These are phyloP conservation scores for Phytopythium litorale DNA, from an alignment of 352 stramenopile genomes.

Conservation along the genomic window DNA sequence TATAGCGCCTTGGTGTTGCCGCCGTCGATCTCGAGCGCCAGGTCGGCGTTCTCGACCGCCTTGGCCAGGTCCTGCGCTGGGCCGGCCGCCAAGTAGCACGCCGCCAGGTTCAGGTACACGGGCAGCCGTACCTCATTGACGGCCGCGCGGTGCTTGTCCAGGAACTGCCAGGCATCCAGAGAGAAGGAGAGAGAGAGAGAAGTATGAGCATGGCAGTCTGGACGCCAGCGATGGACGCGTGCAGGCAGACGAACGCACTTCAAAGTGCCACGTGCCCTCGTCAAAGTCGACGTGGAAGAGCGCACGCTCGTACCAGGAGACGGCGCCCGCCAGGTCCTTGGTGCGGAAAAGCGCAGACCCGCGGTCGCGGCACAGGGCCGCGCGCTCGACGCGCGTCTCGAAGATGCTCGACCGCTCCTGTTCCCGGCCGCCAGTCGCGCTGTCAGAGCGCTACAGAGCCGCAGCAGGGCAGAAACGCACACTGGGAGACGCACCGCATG, in stretches of 20 bases:
- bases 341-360: conserved; percentile 58
- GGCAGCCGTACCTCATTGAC: conserved; percentile 71
- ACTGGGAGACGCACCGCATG: conserved; percentile 17
- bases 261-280: conserved; percentile 82
- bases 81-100: conserved; percentile 57
- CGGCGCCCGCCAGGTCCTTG: conserved; percentile 36
- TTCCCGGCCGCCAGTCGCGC: background rate
- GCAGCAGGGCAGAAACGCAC: background rate
- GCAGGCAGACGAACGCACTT: conserved; percentile 25
- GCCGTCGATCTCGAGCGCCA: conserved; percentile 68
- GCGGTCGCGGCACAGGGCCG: conserved; percentile 54
- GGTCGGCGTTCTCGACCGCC: conserved; percentile 58
- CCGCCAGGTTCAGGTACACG: conserved; percentile 79
- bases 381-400: conserved; percentile 71
- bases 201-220: background rate
- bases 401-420: conserved; percentile 85
- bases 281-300: conserved; percentile 84
- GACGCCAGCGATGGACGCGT: too few species aligned
- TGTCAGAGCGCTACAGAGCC: background rate
- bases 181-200: background rate
- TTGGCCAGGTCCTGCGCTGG: conserved; percentile 37
- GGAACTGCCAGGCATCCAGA: conserved; percentile 34
- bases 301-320: conserved; percentile 75
- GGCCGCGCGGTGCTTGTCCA: conserved; percentile 61
- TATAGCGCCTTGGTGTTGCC: conserved; percentile 86